Base-by-base conservation (phyloP, 176 grass and related monocot genomes). In the Aegilops umbellulata region DNA sequence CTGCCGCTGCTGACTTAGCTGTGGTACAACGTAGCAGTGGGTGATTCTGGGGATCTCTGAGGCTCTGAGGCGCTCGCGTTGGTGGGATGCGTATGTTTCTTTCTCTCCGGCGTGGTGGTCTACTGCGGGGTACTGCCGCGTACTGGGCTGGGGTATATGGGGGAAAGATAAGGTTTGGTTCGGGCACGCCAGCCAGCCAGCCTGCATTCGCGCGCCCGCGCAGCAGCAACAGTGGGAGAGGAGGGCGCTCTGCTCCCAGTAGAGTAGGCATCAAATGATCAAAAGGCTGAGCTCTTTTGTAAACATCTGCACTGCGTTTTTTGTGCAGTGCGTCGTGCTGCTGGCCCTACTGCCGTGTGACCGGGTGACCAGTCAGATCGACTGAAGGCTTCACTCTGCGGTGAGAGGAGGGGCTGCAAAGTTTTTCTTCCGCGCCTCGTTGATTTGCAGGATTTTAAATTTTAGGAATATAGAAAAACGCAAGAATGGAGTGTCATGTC, bases 161-260 rank as follows among this genome's bases (percentile, higher is more conserved):
- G 77, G 51, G 14, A 87, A 69, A 31, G 89, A 88, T 88, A 91
- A 85, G 81, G 77, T 87, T 91, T 76, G 34, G 80, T 75, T 74
- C 27, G 12, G 70, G 70, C 65, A 27, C 76, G 75, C 84, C 23
- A 8, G 67, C 60, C 11, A 26, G 34, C 35, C 23, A 4, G 67
- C 60, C 11, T 39, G 35, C 69, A 6, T 39, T 53, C 16, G 49
- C 49, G 49, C 30, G 80, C 80, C 55, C 67, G 35, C 82, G 17
- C 44, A 44, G 30, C 74, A 79, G 39, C 74, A 79, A 83, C 74
- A 79, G 67, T 83, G 60, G 75, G 16, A 41, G 38, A 35, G 34
- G 79, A 58, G 53, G 19, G 19, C 15, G 22, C n/a, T 3, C 15
- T 72, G 49, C 81, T 38, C 67, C 47, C 27, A 32, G 47, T 36